These are phyloP conservation scores for Colletotrichum australisinense DNA, from an alignment of 2,329 filamentous ascomycete species.

Conservation along the genomic window DNA sequence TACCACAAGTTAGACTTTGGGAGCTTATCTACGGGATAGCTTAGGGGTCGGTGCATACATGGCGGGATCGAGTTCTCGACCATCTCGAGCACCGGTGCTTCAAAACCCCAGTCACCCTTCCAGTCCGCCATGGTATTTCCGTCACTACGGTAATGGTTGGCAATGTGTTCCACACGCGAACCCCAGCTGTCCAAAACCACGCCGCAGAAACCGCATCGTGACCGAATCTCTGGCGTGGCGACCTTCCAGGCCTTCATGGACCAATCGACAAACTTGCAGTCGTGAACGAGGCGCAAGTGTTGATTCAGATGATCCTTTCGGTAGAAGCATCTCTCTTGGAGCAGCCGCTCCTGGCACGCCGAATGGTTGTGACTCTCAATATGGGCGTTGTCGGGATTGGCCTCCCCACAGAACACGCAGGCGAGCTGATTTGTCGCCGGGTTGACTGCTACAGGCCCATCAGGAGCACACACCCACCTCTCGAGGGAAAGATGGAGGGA, in stretches of 20 bases:
- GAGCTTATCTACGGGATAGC: conserved; percentile 50
- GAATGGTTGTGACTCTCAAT: conserved; percentile 70
- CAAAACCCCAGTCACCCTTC: conserved; percentile 78
- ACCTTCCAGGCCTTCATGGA: conserved; percentile 75
- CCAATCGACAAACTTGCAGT: conserved; percentile 70
- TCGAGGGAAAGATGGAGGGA: conserved; percentile 73
- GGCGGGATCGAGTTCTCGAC: conserved; percentile 76
- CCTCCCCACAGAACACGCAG: conserved; percentile 71
- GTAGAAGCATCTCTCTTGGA: conserved; percentile 73
- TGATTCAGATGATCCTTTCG: conserved; percentile 76
- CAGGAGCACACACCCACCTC: conserved; percentile 73
- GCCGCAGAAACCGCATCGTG: conserved; percentile 74
- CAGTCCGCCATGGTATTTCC: conserved; percentile 76
- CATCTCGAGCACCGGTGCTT: conserved; percentile 68
- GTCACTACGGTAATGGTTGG: conserved; percentile 73
- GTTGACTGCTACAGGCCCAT: conserved; percentile 66
- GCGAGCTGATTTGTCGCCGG: conserved; percentile 67
- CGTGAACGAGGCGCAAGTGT: conserved; percentile 72
- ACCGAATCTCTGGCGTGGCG: conserved; percentile 69
- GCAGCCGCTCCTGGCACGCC: conserved; percentile 73
- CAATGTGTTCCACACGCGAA: conserved; percentile 70
- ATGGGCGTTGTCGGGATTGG: conserved; percentile 66
- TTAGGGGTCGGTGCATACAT: conserved; percentile 60
- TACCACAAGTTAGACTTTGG: conserved; percentile 53
- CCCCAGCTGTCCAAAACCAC: conserved; percentile 72